phyloP scores from a whole-genome alignment of 1,284 basidiomycete species.

The Sanghuangporus sanghuang region DNA sequence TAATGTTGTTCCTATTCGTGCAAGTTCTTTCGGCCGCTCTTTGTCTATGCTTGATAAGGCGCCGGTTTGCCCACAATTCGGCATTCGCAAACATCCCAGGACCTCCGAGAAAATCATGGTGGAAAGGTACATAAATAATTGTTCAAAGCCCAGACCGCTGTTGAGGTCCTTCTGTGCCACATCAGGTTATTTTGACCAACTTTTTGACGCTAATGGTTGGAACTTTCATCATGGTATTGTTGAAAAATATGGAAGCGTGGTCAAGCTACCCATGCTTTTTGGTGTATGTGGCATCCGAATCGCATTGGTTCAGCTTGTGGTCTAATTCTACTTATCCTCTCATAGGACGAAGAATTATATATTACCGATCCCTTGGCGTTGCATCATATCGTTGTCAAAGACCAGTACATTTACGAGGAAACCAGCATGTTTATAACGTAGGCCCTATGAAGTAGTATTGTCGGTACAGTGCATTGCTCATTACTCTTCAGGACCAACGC shows the following conservation, averaged over 20 bases:
- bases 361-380: conserved; percentile 35
- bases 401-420: conserved; percentile 31
- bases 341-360: conserved; percentile 33
- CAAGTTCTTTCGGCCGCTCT: not conserved
- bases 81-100: conserved; percentile 11
- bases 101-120: conserved; percentile 11
- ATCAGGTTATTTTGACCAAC: conserved; percentile 12
- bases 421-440: conserved; percentile 21
- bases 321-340: not conserved
- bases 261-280: conserved; percentile 31
- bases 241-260: conserved; percentile 29
- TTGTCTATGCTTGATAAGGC: conserved; percentile 1
- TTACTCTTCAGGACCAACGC: conserved; percentile 12
- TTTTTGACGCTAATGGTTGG: conserved; percentile 16
- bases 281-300: conserved; percentile 26
- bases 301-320: not conserved
- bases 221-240: conserved; percentile 20
- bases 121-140: conserved; percentile 4
- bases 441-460: not conserved
- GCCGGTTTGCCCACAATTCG: not conserved
- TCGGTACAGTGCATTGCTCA: not conserved
- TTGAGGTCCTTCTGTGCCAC: not conserved
- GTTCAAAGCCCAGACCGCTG: not conserved
- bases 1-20: not conserved
- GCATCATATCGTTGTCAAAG: conserved; percentile 37